Evolutionary conservation across 768 basidiomycete species (phyloP).

Genomic region (Coprinopsis marcescibilis): DNA sequence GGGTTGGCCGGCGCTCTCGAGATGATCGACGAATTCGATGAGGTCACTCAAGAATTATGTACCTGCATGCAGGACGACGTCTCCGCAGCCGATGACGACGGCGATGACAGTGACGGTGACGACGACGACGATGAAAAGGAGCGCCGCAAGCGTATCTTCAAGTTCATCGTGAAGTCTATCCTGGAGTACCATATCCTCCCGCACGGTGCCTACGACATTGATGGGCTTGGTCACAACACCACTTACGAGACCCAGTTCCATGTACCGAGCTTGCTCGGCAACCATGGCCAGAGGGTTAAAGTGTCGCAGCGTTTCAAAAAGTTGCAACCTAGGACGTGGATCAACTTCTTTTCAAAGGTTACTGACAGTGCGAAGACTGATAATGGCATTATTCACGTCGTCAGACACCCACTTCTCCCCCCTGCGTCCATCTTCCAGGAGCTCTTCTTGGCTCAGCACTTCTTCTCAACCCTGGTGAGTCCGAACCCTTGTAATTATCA

Average conservation of each 20-base stretch:
- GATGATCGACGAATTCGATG: constrained; percentile 29
- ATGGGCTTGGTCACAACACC: constrained; percentile 43
- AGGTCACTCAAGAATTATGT: no score
- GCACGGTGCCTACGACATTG: constrained; percentile 24
- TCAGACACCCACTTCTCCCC: constrained; percentile 51
- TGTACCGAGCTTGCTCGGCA: constrained; percentile 36
- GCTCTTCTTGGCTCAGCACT: constrained; percentile 34
- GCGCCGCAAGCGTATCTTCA: constrained; percentile 48
- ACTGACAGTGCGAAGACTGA: constrained; percentile 32
- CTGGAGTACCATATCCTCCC: constrained; percentile 55
- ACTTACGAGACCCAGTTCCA: constrained; percentile 47
- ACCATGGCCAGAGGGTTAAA: constrained; percentile 40
- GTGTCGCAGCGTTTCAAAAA: constrained; percentile 22
- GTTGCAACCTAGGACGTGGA: constrained; percentile 20
- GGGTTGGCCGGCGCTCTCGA: constrained; percentile 27
- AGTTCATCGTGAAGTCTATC: constrained; percentile 46
- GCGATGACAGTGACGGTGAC: constrained; percentile 13
- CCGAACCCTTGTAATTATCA: neutral
- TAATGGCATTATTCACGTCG: constrained; percentile 53
- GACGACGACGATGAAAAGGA: constrained; percentile 41
- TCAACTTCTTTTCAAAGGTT: constrained; percentile 48
- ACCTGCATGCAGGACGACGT: constrained; percentile 7
- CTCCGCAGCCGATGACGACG: constrained; percentile 3
- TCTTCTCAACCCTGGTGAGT: constrained; percentile 47
- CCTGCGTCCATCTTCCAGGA: constrained; percentile 47